phyloP scores from a whole-genome alignment of 2,329 filamentous ascomycete genomes.

The Penicillium sp. region DNA sequence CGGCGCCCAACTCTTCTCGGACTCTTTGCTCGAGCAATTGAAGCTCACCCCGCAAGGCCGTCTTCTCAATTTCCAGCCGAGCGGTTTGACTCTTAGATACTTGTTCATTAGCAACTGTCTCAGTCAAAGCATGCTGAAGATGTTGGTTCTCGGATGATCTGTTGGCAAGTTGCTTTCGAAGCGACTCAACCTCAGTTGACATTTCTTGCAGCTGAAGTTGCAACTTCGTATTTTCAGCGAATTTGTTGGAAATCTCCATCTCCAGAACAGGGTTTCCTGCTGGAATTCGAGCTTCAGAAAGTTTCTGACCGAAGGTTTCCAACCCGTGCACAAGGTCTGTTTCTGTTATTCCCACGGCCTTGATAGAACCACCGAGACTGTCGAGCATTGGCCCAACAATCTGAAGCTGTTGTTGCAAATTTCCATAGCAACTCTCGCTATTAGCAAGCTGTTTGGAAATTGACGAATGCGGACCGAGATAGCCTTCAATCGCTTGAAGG shows the following conservation, averaged over 20 bases:
- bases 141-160: constrained; percentile 21
- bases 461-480: constrained; percentile 16
- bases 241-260: constrained; percentile 24
- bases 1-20: constrained; percentile 32
- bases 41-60: constrained; percentile 20
- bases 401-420: constrained; percentile 21
- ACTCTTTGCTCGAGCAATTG: constrained; percentile 24
- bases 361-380: constrained; percentile 18
- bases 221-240: constrained; percentile 24
- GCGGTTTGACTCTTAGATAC: constrained; percentile 16
- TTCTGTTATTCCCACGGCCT: constrained; percentile 23
- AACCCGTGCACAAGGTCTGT: constrained; percentile 31
- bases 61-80: constrained; percentile 23
- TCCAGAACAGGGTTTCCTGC: constrained; percentile 19
- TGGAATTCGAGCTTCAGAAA: constrained; percentile 20
- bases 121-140: constrained; percentile 20
- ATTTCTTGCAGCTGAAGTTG: constrained; percentile 25
- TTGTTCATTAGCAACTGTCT: constrained; percentile 16
- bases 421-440: constrained; percentile 16
- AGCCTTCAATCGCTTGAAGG: constrained; percentile 18
- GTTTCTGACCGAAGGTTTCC: constrained; percentile 13
- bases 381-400: constrained; percentile 18
- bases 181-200: constrained; percentile 14
- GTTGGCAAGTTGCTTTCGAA: constrained; percentile 14
- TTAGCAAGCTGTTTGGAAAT: constrained; percentile 24